A percentile compares a stretch with the other conserved stretches of the same genome.
These are phyloP conservation scores for Capsella bursapastoris DNA, from an alignment of 345 rosid species.

Conservation along the genomic window DNA sequence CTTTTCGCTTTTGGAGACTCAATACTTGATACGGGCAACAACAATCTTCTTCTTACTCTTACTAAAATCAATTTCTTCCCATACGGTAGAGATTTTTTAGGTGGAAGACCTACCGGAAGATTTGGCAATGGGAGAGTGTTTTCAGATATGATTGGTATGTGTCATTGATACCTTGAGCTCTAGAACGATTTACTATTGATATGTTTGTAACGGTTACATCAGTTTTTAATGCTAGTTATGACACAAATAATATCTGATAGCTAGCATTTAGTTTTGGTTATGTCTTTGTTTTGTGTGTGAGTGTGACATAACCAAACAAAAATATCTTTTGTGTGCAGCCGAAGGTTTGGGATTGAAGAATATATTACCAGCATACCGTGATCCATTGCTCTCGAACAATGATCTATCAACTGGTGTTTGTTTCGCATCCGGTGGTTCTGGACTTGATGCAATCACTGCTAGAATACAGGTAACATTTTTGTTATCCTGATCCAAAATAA, in stretches of 20 bases:
- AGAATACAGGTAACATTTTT: conserved; percentile 10
- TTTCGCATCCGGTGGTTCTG: conserved; percentile 47
- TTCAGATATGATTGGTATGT: conserved; percentile 57
- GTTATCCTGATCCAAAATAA: not conserved
- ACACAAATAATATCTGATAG: not conserved
- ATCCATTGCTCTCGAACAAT: conserved; percentile 7
- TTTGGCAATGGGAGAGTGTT: conserved; percentile 66
- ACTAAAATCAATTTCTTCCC: conserved; percentile 57
- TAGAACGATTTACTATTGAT: not conserved
- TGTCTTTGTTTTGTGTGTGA: not conserved
- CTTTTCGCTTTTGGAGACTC: conserved; percentile 63
- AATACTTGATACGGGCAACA: conserved; percentile 69
- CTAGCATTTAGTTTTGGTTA: not conserved
- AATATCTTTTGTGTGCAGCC: conserved; percentile 24
- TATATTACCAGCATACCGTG: conserved; percentile 43
- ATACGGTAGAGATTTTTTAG: conserved; percentile 60
- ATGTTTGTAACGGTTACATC: not conserved
- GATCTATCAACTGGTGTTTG: conserved; percentile 44
- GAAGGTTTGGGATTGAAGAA: conserved; percentile 40
- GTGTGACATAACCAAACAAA: not conserved
- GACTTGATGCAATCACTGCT: conserved; percentile 39
- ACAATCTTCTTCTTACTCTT: conserved; percentile 45
- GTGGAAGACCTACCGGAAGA: conserved; percentile 63
- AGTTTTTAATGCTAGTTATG: not conserved
- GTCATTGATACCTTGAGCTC: not conserved